Percentiles rank a stretch among this genome's conserved stretches.
Conservation (phyloP, 495 filamentous ascomycete genomes). For the Xylaria intraflava region DNA sequence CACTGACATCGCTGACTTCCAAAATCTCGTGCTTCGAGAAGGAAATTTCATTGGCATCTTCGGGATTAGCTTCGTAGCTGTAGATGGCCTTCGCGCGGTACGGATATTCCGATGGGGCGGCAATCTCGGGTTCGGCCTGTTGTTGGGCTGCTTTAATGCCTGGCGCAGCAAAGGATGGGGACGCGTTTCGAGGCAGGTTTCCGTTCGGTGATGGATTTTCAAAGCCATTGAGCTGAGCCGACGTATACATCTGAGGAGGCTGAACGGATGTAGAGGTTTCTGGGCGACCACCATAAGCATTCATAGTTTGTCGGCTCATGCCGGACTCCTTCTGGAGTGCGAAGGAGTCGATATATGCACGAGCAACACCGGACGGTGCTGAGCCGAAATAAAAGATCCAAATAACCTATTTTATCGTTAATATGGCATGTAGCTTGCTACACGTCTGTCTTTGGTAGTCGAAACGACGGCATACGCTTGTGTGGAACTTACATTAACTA, state of each 20-base stretch:
- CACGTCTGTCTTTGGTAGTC: slow-evolving; percentile 13
- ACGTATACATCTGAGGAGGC: slow-evolving; percentile 95
- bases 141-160: slow-evolving; percentile 26
- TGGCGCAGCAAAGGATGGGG: slow-evolving; percentile 31
- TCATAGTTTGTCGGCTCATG: slow-evolving; percentile 61
- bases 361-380: slow-evolving; percentile 76
- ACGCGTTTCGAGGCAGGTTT: slow-evolving; percentile 33
- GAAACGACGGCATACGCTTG: background rate
- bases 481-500: slow-evolving; percentile 68
- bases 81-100: slow-evolving; percentile 98
- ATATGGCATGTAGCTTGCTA: background rate
- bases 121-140: slow-evolving; percentile 55
- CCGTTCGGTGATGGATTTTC: slow-evolving; percentile 80
- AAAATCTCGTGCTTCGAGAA: slow-evolving; percentile 95
- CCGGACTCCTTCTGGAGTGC: slow-evolving; percentile 84
- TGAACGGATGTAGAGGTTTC: slow-evolving; percentile 72
- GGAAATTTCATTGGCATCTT: slow-evolving; percentile 96
- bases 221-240: slow-evolving; percentile 87
- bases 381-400: slow-evolving; percentile 99
- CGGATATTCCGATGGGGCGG: slow-evolving; percentile 84
- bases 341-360: slow-evolving; percentile 91
- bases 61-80: slow-evolving; percentile 95
- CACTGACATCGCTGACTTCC: slow-evolving; percentile 94
- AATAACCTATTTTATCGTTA: slow-evolving; percentile 57
- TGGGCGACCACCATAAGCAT: slow-evolving; percentile 57